Base-by-base conservation (phyloP, 2,329 filamentous ascomycete genomes). In the Exophiala dermatitidis region DNA sequence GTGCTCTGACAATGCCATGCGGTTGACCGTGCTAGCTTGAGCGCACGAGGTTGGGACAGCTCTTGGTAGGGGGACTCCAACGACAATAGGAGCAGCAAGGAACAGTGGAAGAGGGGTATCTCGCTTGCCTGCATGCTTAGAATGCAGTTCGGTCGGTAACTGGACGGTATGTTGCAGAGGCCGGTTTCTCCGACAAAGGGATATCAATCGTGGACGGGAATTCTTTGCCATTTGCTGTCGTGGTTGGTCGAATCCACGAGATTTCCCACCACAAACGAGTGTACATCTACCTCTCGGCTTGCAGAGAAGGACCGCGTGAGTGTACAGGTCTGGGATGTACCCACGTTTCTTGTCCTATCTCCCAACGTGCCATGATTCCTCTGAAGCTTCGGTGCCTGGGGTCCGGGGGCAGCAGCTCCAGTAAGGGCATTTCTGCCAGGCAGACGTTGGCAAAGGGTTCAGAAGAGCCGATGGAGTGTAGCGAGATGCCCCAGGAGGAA, bases 1-100 rank as follows among this genome's bases (percentile, higher is more conserved):
- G 9, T 52, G 52, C 49, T 53, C 43, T 41, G 56, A 58, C 52
- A 38, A 29, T 40, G 40, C 42, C 30, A 53, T 52, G 56, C 52
- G 46, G 56, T 37, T 36, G 37, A 29, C 56, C 56, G 45, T 33
- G 30, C 43, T 50, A 50, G 38, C 19, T 43, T 33, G 9, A 43
- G 30, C n/a, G 36, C n/a, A 31, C 45, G 43, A n/a, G n/a, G n/a
- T 38, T 28, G 12, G 36, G 37, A 40, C 29, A 34, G 34, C 19
- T 30, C 34, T 29, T 34, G 36, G 32, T 36, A 43, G 41, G 46
- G 47, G 30, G 37, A 19, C 34, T 38, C 40, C 41, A 12, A 50
- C n/a, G 12, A 38, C 48, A 45, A 30, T 26, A 5, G 32, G 34
- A 33, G 32, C 31, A 33, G 37, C 37, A 26, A 26, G 41, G 30